Evolutionary conservation across 768 basidiomycete species (phyloP).

Genomic region (Serendipita indica): DNA sequence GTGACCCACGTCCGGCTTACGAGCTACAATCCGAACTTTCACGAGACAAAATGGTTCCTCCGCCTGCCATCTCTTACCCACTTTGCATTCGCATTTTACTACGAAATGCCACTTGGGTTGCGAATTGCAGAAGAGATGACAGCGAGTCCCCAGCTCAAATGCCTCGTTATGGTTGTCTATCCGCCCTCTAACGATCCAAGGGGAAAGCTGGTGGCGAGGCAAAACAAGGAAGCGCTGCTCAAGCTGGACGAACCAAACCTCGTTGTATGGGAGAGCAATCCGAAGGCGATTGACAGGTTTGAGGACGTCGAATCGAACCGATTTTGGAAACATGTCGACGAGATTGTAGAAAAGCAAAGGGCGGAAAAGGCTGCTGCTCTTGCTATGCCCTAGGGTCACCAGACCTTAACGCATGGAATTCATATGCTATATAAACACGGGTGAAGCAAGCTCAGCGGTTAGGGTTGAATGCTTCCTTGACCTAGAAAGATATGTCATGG

Average conservation of each 20-base stretch:
- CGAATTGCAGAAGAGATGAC: neutral
- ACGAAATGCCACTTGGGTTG: neutral
- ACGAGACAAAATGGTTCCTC: neutral
- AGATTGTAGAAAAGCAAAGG: neutral
- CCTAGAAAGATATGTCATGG: neutral
- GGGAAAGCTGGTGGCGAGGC: neutral
- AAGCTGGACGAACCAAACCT: conserved; percentile 1
- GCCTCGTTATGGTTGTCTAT: neutral
- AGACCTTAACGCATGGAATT: too few species aligned
- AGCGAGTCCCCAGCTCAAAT: neutral
- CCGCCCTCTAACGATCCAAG: neutral
- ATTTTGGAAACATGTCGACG: neutral
- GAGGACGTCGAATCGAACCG: neutral
- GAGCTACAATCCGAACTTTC: neutral
- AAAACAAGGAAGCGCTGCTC: neutral
- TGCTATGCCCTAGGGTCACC: neutral
- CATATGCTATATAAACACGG: too few species aligned
- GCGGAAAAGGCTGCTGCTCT: neutral
- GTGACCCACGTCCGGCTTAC: neutral
- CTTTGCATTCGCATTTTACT: conserved; percentile 2
- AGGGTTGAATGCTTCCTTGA: conserved; percentile 2
- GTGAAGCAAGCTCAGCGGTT: neutral
- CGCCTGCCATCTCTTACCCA: neutral
- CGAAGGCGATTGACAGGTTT: neutral
- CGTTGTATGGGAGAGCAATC: neutral